Evolutionary conservation across 345 rosid species (phyloP), one percentile per base, ranked within the genome.

Genomic region (Camelina neglecta): DNA sequence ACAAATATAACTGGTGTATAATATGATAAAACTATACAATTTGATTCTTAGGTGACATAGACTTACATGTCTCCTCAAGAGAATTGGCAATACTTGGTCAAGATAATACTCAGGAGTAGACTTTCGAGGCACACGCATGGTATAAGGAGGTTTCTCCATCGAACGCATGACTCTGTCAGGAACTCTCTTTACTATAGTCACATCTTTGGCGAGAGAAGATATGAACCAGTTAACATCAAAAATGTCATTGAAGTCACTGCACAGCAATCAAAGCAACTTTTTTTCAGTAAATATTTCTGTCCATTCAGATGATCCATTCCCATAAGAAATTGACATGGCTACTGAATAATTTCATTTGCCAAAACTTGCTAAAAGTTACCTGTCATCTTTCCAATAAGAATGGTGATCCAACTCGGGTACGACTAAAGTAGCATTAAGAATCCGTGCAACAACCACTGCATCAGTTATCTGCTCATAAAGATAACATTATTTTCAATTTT

Each of bases 71-170:
- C 98, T 88, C 75, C 97, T 87, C 69, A 81, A 53, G n/a, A 96
- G 85, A 72, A 93, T 80, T 23, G 98, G 97, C 71, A 91, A 87
- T 57, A 93, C 97, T 90, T 96, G 99, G 78, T 90, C 98, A 47
- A 91, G 80, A 82, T 96, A 96, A 81, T 92, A 96, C 75, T 93
- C 98, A 9, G 96, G 93, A 31, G 89, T 82, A 21, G 98, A 96
- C 81, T 96, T 96, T 79, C 99, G 87, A 1, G 99, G 99, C 39
- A 96, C 98, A 56, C 99, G 97, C 89, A 87, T 96, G 7, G 96
- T 89, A 75, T 96, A 96, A 1, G 97, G 98, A 81, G 97, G 98
- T 78, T 89, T 96, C 75, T 93, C 98, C 98, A 96, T 88, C 26
- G 96, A 86, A 58, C 93, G 81, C 98, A 91, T 93, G 73, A 89